Percentiles rank a stretch among this genome's conserved stretches.
Evolutionary conservation across 495 filamentous ascomycete genomes (phyloP).

Genomic region (Penicillium macrosclerotiorum): DNA sequence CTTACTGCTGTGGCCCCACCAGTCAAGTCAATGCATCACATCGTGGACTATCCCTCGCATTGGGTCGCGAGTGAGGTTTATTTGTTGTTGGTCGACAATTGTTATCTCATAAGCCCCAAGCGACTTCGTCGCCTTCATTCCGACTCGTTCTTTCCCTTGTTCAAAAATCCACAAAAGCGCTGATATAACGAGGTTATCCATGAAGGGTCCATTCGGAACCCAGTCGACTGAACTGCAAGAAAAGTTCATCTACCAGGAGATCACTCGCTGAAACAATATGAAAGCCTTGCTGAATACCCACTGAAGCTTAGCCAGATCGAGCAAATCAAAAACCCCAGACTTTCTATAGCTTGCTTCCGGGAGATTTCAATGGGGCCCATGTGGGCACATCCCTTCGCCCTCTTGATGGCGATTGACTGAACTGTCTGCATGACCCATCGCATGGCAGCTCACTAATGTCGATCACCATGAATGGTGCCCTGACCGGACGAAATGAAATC

Average conservation of each 20-base stretch:
- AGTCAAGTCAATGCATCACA: constrained; percentile 6
- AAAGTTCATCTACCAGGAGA: neutral
- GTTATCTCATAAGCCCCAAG: too few species aligned
- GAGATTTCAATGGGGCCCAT: constrained; percentile 12
- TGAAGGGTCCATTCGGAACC: too few species aligned
- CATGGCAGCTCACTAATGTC: constrained; percentile 7
- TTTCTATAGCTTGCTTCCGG: neutral
- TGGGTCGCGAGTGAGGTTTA: neutral
- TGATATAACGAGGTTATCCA: too few species aligned
- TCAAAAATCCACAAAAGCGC: too few species aligned
- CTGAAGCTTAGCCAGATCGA: constrained; percentile 7
- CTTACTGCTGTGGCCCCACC: constrained; percentile 12
- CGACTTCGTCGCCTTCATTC: too few species aligned
- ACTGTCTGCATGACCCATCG: constrained; percentile 3
- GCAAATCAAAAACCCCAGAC: neutral
- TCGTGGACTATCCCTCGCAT: constrained; percentile 15
- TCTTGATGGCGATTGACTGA: neutral
- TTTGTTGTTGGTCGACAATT: too few species aligned
- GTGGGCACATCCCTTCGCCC: constrained; percentile 14
- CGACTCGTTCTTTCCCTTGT: too few species aligned
- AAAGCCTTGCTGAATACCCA: constrained; percentile 8
- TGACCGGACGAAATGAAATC: constrained; percentile 4
- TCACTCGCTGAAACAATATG: neutral
- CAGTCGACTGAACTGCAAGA: too few species aligned
- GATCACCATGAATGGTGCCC: constrained; percentile 11